These are phyloP conservation scores for Ajuga reptans DNA, from an alignment of 305 asterid species.

Conservation along the genomic window DNA sequence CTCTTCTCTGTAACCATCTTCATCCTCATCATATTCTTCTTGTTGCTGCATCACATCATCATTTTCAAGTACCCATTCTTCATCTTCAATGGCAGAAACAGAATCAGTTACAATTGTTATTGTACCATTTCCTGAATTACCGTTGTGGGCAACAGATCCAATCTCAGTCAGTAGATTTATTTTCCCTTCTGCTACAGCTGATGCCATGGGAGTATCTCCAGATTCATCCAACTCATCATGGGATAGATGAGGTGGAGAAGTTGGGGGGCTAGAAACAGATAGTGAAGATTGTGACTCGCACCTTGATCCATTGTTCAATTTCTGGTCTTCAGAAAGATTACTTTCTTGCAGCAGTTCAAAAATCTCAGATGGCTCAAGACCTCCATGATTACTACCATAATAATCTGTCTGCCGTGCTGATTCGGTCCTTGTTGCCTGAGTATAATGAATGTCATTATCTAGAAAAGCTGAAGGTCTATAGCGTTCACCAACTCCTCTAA, in stretches of 20 bases:
- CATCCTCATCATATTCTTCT: slow-evolving; percentile 94
- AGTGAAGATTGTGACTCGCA: slow-evolving; percentile 94
- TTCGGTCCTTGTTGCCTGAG: slow-evolving; percentile 39
- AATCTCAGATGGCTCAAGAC: slow-evolving; percentile 38
- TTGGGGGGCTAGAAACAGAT: slow-evolving; percentile 95
- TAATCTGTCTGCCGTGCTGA: slow-evolving; percentile 37
- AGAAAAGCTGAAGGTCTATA: slow-evolving; percentile 43
- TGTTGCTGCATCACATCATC: slow-evolving; percentile 56
- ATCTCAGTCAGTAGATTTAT: slow-evolving; percentile 30
- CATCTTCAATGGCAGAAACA: slow-evolving; percentile 61
- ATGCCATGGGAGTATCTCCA: slow-evolving; percentile 52
- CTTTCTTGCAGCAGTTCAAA: slow-evolving; percentile 41
- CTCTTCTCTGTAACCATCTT: slow-evolving; percentile 80
- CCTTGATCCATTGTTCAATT: slow-evolving; percentile 39
- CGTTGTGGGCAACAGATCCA: slow-evolving; percentile 37
- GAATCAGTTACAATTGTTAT: slow-evolving; percentile 36
- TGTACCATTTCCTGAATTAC: slow-evolving; percentile 38
- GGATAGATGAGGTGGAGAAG: slow-evolving; percentile 88
- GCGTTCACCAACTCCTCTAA: slow-evolving; percentile 38
- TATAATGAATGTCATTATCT: slow-evolving; percentile 34
- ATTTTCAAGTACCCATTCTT: slow-evolving; percentile 78
- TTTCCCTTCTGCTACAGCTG: slow-evolving; percentile 43
- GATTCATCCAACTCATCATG: slow-evolving; percentile 92
- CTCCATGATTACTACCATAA: slow-evolving; percentile 45
- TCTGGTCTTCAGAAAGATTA: slow-evolving; percentile 38